Conservation (phyloP, 352 stramenopile genomes). For the Peronospora farinosa region DNA sequence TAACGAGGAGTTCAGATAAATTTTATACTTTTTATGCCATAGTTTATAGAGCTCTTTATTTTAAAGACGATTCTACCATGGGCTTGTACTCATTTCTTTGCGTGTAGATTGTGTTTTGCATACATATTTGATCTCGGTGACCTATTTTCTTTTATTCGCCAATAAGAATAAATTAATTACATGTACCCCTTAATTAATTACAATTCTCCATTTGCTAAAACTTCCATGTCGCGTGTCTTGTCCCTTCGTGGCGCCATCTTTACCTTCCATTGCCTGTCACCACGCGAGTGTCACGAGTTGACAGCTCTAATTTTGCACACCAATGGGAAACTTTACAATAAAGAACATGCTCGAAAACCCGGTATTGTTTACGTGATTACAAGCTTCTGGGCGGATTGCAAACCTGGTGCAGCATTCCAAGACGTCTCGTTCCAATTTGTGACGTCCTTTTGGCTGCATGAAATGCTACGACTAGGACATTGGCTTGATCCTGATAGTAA, state of each 20-base stretch:
- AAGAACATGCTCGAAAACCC: not conserved
- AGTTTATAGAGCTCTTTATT: no score
- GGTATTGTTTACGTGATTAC: conserved; percentile 38
- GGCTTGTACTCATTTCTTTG: no score
- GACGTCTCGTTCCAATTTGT: conserved; percentile 16
- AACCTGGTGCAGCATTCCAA: not conserved
- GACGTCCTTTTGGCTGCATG: conserved; percentile 54
- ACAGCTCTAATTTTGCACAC: conserved; percentile 7
- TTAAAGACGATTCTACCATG: no score
- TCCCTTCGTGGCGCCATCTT: conserved; percentile 29
- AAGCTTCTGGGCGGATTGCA: conserved; percentile 43
- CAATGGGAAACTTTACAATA: conserved; percentile 15
- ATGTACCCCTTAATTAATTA: not conserved
- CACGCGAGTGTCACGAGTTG: conserved; percentile 13
- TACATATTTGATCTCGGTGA: no score
- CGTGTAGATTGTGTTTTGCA: no score
- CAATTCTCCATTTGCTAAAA: not conserved
- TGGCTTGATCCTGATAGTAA: conserved; percentile 34
- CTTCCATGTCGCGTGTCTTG: conserved; percentile 18
- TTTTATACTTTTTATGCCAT: no score
- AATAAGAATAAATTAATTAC: not conserved
- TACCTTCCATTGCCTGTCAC: conserved; percentile 28
- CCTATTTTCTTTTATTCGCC: no score
- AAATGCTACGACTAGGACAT: conserved; percentile 32
- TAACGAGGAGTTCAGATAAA: no score